Evolutionary conservation across 768 basidiomycete genomes (phyloP), one percentile per base, ranked within the genome.

Genomic region (Lactarius psammicola): DNA sequence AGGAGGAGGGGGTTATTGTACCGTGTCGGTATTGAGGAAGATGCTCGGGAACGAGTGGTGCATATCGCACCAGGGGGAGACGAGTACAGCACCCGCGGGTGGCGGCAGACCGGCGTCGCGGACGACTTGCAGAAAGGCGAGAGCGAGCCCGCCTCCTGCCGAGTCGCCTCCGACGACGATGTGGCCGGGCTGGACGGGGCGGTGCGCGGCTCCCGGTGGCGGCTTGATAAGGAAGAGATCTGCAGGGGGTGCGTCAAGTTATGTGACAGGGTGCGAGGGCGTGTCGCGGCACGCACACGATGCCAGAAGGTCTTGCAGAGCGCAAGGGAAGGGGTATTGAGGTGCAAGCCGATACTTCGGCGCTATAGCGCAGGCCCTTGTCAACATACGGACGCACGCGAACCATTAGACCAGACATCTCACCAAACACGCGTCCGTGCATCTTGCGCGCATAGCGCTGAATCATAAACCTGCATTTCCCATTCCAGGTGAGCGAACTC

Each of bases 311-410:
- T 98, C 96, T 72, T 97, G 95, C 8, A 98, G 76, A 1, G 88
- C 92, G 70, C 92, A 94, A 15, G 96, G 96, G 75, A 96, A 98
- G 1, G 96, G 95, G 71, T 96, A 98, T 76, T 98, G 96, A 0
- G 96, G 96, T 15, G 95, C 90, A 15, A 95, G 84, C 42, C 90
- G 84, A 72, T 92, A 92, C 67, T 89, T 89, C 59, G 92, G 80
- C 64, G 89, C 89, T 90, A 65, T 15, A 63, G 76, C 34, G 56
- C 18, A 55, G 23, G 23, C 33, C 38, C 20, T 38, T 4, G 26
- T 57, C 5, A 80, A 36, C 26, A 6, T 11, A 11, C 4, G 6
- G 20, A 1, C 20, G 7, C 17, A 11, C 6, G 8, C n/a, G 33
- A 10, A 9, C 23, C 6, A 11, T 10, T 0, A 10, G 3, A 30